Conservation (phyloP, 768 basidiomycete species). For the Suillus ampliporus region DNA sequence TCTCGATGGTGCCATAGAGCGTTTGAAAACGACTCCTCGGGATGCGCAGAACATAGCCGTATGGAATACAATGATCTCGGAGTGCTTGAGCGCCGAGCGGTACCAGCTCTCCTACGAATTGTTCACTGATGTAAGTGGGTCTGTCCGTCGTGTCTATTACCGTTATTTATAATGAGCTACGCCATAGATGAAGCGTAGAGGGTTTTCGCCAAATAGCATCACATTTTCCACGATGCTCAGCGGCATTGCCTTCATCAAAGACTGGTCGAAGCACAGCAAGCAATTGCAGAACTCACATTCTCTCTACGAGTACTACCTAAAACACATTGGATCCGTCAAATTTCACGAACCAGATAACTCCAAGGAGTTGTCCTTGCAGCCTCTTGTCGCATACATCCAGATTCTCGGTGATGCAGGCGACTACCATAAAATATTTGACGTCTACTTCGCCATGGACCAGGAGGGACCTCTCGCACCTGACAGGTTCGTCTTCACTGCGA, state of each 20-base stretch:
- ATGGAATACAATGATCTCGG: conserved; percentile 82
- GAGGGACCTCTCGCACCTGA: conserved; percentile 68
- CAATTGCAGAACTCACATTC: conserved; percentile 67
- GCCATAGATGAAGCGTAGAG: conserved; percentile 82
- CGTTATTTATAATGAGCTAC: conserved; percentile 9
- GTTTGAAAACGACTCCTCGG: conserved; percentile 71
- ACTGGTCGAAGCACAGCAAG: conserved; percentile 63
- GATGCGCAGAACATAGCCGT: conserved; percentile 77
- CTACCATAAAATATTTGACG: conserved; percentile 74
- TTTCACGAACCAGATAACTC: conserved; percentile 50
- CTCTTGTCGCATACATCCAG: conserved; percentile 66
- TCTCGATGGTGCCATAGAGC: conserved; percentile 64
- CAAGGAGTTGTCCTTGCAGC: conserved; percentile 51
- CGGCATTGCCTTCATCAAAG: conserved; percentile 63
- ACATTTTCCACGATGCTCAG: conserved; percentile 76
- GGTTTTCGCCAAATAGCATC: conserved; percentile 67
- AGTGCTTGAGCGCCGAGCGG: conserved; percentile 59
- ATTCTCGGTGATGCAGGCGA: conserved; percentile 65
- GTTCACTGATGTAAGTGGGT: conserved; percentile 64
- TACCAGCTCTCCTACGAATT: conserved; percentile 68
- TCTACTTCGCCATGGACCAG: conserved; percentile 71
- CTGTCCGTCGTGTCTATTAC: conserved; percentile 20
- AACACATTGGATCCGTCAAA: conserved; percentile 55
- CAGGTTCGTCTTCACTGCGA: conserved; percentile 63
- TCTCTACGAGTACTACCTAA: conserved; percentile 62